These are phyloP conservation scores for Ogataea corticis DNA, from an alignment of 805 yeast genomes.

Conservation along the genomic window DNA sequence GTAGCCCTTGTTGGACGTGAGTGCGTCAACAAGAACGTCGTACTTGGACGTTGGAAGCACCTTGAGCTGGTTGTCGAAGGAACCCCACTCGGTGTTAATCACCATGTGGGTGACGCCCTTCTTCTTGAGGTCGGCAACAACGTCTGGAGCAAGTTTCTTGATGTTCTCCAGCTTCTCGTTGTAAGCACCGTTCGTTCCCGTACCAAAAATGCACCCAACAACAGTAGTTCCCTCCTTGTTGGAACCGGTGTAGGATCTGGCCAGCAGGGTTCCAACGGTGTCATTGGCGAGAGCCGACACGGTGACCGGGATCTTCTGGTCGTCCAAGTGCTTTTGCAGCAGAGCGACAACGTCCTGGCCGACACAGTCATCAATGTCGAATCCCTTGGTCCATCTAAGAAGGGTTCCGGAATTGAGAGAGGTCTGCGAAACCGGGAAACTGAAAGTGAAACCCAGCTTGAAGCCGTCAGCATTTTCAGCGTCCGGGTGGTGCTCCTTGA, in stretches of 20 bases:
- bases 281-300: slow-evolving; percentile 93
- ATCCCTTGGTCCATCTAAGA: slow-evolving; percentile 97
- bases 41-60: slow-evolving; percentile 76
- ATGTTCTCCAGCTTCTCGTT: slow-evolving; percentile 74
- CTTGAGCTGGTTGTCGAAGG: slow-evolving; percentile 82
- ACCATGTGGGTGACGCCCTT: slow-evolving; percentile 71
- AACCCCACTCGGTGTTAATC: slow-evolving; percentile 97
- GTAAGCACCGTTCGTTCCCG: slow-evolving; percentile 98
- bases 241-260: slow-evolving; percentile 75
- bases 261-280: slow-evolving; percentile 90
- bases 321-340: slow-evolving; percentile 69
- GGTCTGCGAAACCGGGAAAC: slow-evolving; percentile 89
- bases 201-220: slow-evolving; percentile 91
- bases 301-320: slow-evolving; percentile 56
- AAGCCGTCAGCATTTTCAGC: slow-evolving; percentile 35
- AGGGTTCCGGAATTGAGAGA: slow-evolving; percentile 77
- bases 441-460: slow-evolving; percentile 89
- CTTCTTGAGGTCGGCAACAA: slow-evolving; percentile 37
- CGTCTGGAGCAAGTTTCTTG: slow-evolving; percentile 62
- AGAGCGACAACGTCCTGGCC: slow-evolving; percentile 78
- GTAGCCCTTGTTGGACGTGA: slow-evolving; percentile 78
- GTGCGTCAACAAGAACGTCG: slow-evolving; percentile 69
- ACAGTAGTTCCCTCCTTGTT: slow-evolving; percentile 73
- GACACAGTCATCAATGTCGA: slow-evolving; percentile 79
- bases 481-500: slow-evolving; percentile 61